Evolutionary conservation across 2,329 filamentous ascomycete genomes (phyloP).

Genomic region (Penicillium sp.): DNA sequence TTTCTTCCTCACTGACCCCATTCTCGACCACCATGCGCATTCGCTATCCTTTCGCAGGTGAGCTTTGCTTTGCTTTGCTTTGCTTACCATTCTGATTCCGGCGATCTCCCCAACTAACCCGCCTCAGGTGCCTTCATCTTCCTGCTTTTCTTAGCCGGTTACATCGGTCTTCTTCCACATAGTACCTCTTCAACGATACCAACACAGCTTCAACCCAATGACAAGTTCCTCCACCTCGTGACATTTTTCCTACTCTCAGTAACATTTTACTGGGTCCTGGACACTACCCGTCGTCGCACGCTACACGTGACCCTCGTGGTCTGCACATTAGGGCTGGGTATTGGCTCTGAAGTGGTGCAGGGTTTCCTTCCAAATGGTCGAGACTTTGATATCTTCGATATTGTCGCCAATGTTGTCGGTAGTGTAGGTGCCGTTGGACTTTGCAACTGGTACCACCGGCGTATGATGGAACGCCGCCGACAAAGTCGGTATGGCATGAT

Average conservation of each 20-base stretch:
- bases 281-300: constrained; percentile 81
- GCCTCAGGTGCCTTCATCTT: constrained; percentile 61
- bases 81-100: constrained; percentile 3
- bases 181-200: constrained; percentile 39
- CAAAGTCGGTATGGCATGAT: constrained; percentile 72
- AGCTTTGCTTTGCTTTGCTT: too few species aligned
- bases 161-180: constrained; percentile 70
- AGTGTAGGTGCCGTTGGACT: constrained; percentile 69
- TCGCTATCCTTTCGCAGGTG: constrained; percentile 84
- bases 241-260: constrained; percentile 87
- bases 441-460: constrained; percentile 89
- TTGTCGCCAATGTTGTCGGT: constrained; percentile 82
- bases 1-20: not conserved
- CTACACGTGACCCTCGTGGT: constrained; percentile 79
- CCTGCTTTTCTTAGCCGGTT: constrained; percentile 73
- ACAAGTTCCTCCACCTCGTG: constrained; percentile 83
- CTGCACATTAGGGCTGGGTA: constrained; percentile 64
- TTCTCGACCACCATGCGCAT: constrained; percentile 67
- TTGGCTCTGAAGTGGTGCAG: constrained; percentile 60
- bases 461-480: constrained; percentile 88
- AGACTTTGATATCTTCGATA: constrained; percentile 75
- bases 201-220: constrained; percentile 65
- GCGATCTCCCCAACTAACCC: constrained; percentile 12
- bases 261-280: constrained; percentile 94
- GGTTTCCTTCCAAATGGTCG: constrained; percentile 69